phyloP scores from a whole-genome alignment of 345 rosid species.

The Durio zibethinus region DNA sequence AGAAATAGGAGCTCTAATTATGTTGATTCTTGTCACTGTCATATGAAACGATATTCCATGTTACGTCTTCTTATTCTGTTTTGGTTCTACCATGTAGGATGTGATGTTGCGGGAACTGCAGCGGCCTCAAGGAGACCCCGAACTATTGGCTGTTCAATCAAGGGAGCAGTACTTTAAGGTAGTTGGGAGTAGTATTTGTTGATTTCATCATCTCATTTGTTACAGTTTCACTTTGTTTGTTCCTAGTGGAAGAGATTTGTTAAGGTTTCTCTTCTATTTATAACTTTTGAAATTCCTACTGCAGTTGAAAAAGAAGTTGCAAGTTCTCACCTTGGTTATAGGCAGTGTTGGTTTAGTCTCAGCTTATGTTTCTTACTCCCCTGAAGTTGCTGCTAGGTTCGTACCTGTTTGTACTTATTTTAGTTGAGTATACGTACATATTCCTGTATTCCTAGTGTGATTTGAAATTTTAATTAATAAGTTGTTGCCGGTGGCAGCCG shows the following conservation, averaged over 20 bases:
- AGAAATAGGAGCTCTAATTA: not conserved
- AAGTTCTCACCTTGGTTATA: slow-evolving; percentile 64
- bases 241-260: not conserved
- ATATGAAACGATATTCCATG: slow-evolving; percentile 7
- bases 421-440: not conserved
- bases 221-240: not conserved
- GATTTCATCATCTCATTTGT: slow-evolving; percentile 6
- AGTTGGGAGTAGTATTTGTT: slow-evolving; percentile 9
- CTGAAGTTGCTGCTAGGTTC: slow-evolving; percentile 88
- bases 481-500: not conserved
- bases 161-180: slow-evolving; percentile 82
- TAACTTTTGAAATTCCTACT: slow-evolving; percentile 24
- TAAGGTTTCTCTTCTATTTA: not conserved
- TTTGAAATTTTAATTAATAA: not conserved
- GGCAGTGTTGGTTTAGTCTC: slow-evolving; percentile 91
- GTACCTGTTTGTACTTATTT: slow-evolving; percentile 12
- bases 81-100: slow-evolving; percentile 41
- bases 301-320: slow-evolving; percentile 76
- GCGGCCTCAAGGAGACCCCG: slow-evolving; percentile 69
- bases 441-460: not conserved
- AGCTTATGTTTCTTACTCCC: slow-evolving; percentile 72
- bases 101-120: slow-evolving; percentile 63
- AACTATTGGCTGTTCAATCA: slow-evolving; percentile 66
- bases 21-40: not conserved
- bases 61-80: slow-evolving; percentile 17